Percentiles rank a stretch among this genome's conserved stretches.
These are phyloP conservation scores for Phlebiopsis flavidoalba DNA, from an alignment of 768 basidiomycete species.

Conservation along the genomic window DNA sequence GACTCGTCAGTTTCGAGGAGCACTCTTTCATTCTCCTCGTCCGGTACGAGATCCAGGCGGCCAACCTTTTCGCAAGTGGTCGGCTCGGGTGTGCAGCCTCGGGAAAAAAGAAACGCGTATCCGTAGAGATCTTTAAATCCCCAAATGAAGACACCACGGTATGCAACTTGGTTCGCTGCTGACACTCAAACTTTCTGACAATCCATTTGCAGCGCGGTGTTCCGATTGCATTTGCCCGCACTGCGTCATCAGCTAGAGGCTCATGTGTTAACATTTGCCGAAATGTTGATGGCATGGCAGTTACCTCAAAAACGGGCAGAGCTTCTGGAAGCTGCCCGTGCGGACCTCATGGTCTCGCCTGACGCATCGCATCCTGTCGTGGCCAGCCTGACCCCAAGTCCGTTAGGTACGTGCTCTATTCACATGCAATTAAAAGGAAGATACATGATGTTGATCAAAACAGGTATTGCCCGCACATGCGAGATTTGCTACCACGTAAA, in stretches of 20 bases:
- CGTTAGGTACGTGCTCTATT: not conserved
- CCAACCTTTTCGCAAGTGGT: slow-evolving; percentile 39
- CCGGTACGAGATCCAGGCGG: slow-evolving; percentile 31
- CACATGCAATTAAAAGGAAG: too few relatives aligned
- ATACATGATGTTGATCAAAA: not conserved
- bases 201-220: not conserved
- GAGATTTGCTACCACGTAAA: slow-evolving; percentile 18
- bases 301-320: slow-evolving; percentile 67
- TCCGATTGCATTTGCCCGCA: slow-evolving; percentile 28
- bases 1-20: slow-evolving; percentile 25
- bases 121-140: slow-evolving; percentile 26
- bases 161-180: slow-evolving; percentile 10
- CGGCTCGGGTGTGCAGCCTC: slow-evolving; percentile 23
- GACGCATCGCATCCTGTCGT: slow-evolving; percentile 20
- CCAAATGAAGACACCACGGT: slow-evolving; percentile 15
- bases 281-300: slow-evolving; percentile 71
- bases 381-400: slow-evolving; percentile 20
- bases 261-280: slow-evolving; percentile 71
- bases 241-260: slow-evolving; percentile 39
- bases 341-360: slow-evolving; percentile 14
- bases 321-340: slow-evolving; percentile 60
- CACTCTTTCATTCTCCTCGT: slow-evolving; percentile 36
- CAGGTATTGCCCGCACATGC: slow-evolving; percentile 40
- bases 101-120: slow-evolving; percentile 37
- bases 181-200: not conserved